Base-by-base conservation (phyloP, 106 monocot species). In the Dendrobium catenatum region DNA sequence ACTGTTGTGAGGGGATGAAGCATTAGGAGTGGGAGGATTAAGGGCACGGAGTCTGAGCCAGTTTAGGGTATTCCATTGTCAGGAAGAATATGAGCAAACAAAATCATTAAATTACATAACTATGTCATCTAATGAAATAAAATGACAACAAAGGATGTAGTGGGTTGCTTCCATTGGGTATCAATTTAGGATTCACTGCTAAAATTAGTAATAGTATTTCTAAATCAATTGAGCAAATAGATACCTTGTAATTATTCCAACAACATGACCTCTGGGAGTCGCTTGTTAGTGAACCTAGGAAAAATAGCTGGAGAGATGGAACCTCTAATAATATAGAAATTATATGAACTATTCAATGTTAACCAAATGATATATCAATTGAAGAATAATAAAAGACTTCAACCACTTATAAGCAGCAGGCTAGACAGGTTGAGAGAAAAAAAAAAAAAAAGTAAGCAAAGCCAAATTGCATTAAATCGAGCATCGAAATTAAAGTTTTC, bases 261-360 rank as follows among this genome's bases (percentile, higher is more conserved):
- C 98, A 89, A 99, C 91, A 81, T 91, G 84, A 44, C 98, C 98
- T 87, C 93, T 89, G 47, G 89, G 83, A 42, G 95, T 99, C 74
- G 85, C 95, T 88, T 99, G 98, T 95, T 95, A 99, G 43, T 85
- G 87, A 79, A 99, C 93, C 98, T 99, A 84, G 40, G 78, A 84
- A 78, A 72, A 29, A 82, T 73, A 33, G 43, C 20, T 64, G 68
- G 37, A 64, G 26, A 74, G 3, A n/a, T 3, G 33, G 68, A 33
- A 22, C 13, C 8, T 31, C 1, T 31, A 27, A 27, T 27, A 27
- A 70, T 70, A 70, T 33, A 33, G 33, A 27, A 67, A 7, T 22
- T 9, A 27, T 5, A 26, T 2, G 19, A 27, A 27, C 67, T 6
- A 26, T 18, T 7, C 67, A 67, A 67, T 67, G 67, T 2, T 29